Percentiles rank a stretch among this genome's conserved stretches.
Evolutionary conservation across 169 alveolate species (phyloP).

Genomic region (Neospora caninum): DNA sequence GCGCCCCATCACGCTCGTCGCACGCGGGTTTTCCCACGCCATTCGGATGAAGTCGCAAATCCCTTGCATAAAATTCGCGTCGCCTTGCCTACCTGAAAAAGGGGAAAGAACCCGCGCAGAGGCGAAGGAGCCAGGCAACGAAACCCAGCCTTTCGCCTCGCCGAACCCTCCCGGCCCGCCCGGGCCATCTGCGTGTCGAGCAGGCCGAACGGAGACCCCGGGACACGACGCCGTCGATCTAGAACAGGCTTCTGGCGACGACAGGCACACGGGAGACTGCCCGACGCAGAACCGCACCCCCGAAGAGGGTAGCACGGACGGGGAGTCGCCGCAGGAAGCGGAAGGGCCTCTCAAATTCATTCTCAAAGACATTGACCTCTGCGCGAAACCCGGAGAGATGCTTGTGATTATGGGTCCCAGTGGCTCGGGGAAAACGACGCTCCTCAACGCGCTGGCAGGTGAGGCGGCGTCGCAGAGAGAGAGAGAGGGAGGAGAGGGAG

Average conservation of each 20-base stretch:
- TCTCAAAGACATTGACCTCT: conserved; percentile 41
- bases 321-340: not conserved
- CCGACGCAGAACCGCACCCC: not conserved
- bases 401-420: conserved; percentile 82
- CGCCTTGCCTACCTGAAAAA: not conserved
- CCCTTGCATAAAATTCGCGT: not conserved
- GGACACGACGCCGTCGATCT: no score
- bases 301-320: not conserved
- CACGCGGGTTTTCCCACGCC: conserved; percentile 39
- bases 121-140: not conserved
- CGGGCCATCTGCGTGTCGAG: no score
- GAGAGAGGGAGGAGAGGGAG: not conserved
- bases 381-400: conserved; percentile 64
- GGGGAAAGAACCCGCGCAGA: not conserved
- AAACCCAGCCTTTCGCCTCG: not conserved
- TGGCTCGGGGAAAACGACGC: conserved; percentile 94
- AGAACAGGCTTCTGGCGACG: not conserved
- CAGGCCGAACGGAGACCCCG: no score
- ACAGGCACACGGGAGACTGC: not conserved
- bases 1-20: conserved; percentile 36
- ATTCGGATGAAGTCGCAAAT: not conserved
- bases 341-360: conserved; percentile 32
- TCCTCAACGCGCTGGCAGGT: conserved; percentile 87
- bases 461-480: not conserved
- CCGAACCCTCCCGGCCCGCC: not conserved